phyloP scores from a whole-genome alignment of 805 yeast species.

The Yarrowia phangngaensis region DNA sequence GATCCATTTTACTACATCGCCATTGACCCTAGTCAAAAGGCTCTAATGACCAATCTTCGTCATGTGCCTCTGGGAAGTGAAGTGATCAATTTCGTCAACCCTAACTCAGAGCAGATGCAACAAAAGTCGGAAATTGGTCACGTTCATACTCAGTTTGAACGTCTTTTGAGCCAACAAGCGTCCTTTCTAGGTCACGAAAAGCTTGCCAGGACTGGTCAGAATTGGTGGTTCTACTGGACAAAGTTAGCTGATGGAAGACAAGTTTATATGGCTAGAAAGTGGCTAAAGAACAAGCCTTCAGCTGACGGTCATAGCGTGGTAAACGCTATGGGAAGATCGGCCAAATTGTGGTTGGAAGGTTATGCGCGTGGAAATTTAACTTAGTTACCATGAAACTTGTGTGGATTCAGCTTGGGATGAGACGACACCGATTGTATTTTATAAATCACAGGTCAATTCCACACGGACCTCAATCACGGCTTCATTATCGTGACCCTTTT shows the following conservation, averaged over 20 bases:
- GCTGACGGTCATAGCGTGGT: constrained; percentile 30
- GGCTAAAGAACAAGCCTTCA: constrained; percentile 28
- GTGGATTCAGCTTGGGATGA: background rate
- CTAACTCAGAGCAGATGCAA: background rate
- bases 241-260: constrained; percentile 30
- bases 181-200: constrained; percentile 12
- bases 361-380: constrained; percentile 27
- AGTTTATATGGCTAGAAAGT: constrained; percentile 33
- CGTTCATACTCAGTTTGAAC: constrained; percentile 17
- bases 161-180: constrained; percentile 12
- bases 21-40: constrained; percentile 22
- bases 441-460: background rate
- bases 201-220: constrained; percentile 30
- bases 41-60: constrained; percentile 10
- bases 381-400: background rate
- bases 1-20: constrained; percentile 31
- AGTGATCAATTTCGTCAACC: constrained; percentile 3
- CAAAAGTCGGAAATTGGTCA: constrained; percentile 1
- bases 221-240: constrained; percentile 37
- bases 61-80: constrained; percentile 10
- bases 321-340: constrained; percentile 34
- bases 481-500: too few species aligned
- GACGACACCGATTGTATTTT: too few species aligned
- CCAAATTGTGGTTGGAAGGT: constrained; percentile 34
- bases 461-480: too few species aligned